These are phyloP conservation scores for Penicillium flavigenum DNA, from an alignment of 495 filamentous ascomycete species.

Conservation along the genomic window DNA sequence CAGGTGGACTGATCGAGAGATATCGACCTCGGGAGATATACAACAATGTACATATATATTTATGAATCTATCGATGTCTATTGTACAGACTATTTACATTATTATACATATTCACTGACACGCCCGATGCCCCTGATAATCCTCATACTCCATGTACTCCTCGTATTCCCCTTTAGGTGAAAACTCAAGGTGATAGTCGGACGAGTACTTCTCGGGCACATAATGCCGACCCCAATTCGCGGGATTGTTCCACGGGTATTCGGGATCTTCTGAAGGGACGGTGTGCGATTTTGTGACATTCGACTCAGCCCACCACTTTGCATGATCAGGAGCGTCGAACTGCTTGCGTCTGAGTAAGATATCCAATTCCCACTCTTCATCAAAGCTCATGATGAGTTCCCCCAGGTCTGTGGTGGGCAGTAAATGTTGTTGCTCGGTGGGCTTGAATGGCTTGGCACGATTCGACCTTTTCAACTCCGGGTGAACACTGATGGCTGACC, in stretches of 20 bases:
- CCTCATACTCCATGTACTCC: neutral
- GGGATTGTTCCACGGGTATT: neutral
- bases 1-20: neutral
- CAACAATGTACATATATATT: neutral
- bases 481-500: constrained; percentile 2
- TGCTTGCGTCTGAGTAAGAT: constrained; percentile 9
- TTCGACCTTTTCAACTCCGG: constrained; percentile 4
- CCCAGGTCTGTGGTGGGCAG: constrained; percentile 9
- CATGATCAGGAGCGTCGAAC: neutral
- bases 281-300: neutral
- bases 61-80: neutral
- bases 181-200: constrained; percentile 7
- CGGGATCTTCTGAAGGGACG: constrained; percentile 1
- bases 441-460: neutral
- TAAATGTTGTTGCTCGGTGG: neutral
- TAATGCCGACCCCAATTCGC: constrained; percentile 7
- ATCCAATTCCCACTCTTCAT: constrained; percentile 30
- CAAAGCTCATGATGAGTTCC: constrained; percentile 18
- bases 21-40: neutral
- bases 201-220: constrained; percentile 3
- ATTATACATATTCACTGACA: constrained; percentile 5
- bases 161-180: neutral
- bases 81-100: constrained; percentile 12
- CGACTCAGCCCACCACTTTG: constrained; percentile 9
- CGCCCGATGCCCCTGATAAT: neutral